phyloP scores from a whole-genome alignment of 2,329 filamentous ascomycete species.

The Ceratocystis cacaofunesta region DNA sequence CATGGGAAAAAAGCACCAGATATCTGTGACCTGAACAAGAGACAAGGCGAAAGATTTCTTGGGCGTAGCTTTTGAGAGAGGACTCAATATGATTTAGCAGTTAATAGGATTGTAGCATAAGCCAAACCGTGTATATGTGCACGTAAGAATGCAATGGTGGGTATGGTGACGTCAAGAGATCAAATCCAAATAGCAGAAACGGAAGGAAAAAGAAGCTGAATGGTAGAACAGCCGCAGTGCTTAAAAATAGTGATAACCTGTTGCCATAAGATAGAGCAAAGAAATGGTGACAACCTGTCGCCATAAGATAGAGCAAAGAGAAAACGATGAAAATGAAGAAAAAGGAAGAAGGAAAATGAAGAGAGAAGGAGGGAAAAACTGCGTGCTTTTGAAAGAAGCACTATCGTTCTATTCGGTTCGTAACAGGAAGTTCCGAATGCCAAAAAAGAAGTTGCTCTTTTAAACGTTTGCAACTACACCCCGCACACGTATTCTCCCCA shows the following conservation, averaged over 20 bases:
- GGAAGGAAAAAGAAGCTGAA: neutral
- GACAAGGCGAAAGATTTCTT: neutral
- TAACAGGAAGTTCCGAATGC: neutral
- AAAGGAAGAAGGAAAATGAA: neutral
- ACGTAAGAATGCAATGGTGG: neutral
- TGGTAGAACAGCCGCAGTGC: neutral
- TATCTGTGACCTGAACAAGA: neutral
- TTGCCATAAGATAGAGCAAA: neutral
- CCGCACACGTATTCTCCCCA: neutral
- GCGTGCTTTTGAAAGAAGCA: constrained; percentile 2
- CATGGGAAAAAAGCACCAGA: neutral
- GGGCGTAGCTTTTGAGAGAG: neutral
- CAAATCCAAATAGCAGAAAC: neutral
- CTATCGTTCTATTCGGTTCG: neutral
- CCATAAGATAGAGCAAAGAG: neutral
- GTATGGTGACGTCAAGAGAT: neutral
- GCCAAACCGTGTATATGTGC: neutral
- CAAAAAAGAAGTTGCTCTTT: neutral
- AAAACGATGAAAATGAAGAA: neutral
- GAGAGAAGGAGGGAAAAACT: neutral
- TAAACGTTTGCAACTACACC: neutral
- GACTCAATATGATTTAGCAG: neutral
- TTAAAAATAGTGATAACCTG: neutral
- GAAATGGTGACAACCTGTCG: neutral
- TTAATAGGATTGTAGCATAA: neutral